phyloP scores from a whole-genome alignment of 495 filamentous ascomycete genomes.

The Cairneyella variabilis region DNA sequence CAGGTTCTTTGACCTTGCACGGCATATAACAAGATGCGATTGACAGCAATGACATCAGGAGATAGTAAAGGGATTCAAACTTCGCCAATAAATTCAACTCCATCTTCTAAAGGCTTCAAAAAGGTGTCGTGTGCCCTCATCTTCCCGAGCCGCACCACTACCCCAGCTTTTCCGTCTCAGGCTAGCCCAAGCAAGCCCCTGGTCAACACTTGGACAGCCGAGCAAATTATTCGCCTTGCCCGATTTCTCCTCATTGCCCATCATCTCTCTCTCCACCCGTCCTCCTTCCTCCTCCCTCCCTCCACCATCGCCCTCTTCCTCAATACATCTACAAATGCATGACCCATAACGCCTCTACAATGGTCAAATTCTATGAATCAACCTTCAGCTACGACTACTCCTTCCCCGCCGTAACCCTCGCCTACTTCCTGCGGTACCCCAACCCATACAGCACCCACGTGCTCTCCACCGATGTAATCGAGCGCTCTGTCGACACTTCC shows the following conservation, averaged over 20 bases:
- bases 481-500: constrained; percentile 73
- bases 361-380: constrained; percentile 87
- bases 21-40: too few species aligned
- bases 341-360: constrained; percentile 30
- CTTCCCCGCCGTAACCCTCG: constrained; percentile 85
- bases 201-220: too few species aligned
- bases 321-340: constrained; percentile 17
- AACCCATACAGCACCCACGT: constrained; percentile 97
- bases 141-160: too few species aligned
- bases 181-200: too few species aligned
- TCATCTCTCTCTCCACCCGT: not conserved
- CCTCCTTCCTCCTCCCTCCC: not conserved
- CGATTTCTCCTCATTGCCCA: not conserved
- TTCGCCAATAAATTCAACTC: too few species aligned
- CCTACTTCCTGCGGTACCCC: constrained; percentile 98
- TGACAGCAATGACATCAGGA: too few species aligned
- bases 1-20: not conserved
- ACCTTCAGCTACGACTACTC: constrained; percentile 87
- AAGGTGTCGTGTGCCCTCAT: too few species aligned
- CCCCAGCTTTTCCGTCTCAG: constrained; percentile 17
- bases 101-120: too few species aligned
- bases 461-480: constrained; percentile 92
- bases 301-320: constrained; percentile 2
- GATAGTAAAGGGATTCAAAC: too few species aligned
- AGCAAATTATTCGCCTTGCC: not conserved